phyloP scores from a whole-genome alignment of 2,329 filamentous ascomycete species.

The Xylariaceae sp. region DNA sequence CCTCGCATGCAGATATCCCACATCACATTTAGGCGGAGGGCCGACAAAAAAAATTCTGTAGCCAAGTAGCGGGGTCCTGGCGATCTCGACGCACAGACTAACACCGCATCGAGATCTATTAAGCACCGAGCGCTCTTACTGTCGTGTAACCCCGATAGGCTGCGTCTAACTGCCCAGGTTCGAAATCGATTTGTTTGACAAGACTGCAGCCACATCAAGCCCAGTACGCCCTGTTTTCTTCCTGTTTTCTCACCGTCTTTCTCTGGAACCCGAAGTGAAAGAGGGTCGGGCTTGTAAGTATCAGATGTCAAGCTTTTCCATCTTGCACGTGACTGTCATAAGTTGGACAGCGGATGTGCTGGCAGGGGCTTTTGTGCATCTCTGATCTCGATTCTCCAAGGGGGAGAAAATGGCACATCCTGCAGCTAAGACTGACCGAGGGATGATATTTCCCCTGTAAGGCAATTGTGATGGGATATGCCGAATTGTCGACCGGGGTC shows the following conservation, averaged over 20 bases:
- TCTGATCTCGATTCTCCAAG: conserved; percentile 21
- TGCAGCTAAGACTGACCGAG: background rate
- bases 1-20: conserved; percentile 8
- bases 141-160: conserved; percentile 23
- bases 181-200: conserved; percentile 21
- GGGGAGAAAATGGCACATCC: conserved; percentile 22
- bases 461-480: conserved; percentile 4
- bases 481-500: background rate
- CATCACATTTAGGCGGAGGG: conserved; percentile 15
- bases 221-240: conserved; percentile 18
- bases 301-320: conserved; percentile 3
- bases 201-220: conserved; percentile 12
- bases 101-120: conserved; percentile 13
- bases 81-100: conserved; percentile 15
- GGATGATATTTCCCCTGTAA: background rate
- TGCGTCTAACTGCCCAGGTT: conserved; percentile 12
- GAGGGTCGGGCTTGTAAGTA: conserved; percentile 4
- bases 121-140: conserved; percentile 9
- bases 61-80: conserved; percentile 8
- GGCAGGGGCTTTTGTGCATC: conserved; percentile 18
- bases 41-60: conserved; percentile 2
- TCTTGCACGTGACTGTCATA: conserved; percentile 6
- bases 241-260: conserved; percentile 24
- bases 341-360: conserved; percentile 21
- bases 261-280: conserved; percentile 2